Conservation (phyloP, 768 basidiomycete species). For the Russula brevipes region DNA sequence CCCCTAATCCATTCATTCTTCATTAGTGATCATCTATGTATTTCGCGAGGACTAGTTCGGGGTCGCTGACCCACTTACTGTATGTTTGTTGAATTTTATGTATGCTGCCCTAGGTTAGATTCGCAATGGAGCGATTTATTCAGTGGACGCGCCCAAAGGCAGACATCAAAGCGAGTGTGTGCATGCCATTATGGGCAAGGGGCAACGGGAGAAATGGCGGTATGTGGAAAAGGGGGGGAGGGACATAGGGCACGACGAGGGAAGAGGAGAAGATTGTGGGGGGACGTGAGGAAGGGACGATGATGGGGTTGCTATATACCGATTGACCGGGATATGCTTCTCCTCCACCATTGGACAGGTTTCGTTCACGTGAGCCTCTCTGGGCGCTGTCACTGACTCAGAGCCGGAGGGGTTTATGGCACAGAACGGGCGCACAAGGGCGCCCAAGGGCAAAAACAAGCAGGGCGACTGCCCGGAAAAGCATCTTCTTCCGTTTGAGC, state of each 20-base stretch:
- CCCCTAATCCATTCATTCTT: conserved; percentile 16
- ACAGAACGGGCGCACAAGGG: not conserved
- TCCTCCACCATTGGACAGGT: conserved; percentile 4
- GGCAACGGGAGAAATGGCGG: not conserved
- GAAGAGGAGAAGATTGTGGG: conserved; percentile 4
- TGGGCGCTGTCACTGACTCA: conserved; percentile 16
- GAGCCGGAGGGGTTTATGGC: not conserved
- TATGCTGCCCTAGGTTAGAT: conserved; percentile 22
- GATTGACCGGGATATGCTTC: conserved; percentile 23
- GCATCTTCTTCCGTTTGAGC: too few relatives aligned
- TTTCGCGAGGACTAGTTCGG: conserved; percentile 5
- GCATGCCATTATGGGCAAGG: not conserved
- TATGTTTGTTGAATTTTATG: conserved; percentile 17
- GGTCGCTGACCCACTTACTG: conserved; percentile 13
- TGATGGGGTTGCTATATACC: conserved; percentile 27
- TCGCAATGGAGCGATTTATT: conserved; percentile 19
- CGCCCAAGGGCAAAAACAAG: not conserved
- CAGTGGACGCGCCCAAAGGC: not conserved
- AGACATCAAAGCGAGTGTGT: not conserved
- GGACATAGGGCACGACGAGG: not conserved
- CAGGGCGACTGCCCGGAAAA: too few relatives aligned
- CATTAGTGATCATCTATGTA: conserved; percentile 17
- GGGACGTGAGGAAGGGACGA: conserved; percentile 13
- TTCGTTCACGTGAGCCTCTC: conserved; percentile 3
- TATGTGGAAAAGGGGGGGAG: not conserved